Evolutionary conservation across 140 eudicot genomes (phyloP).

Genomic region (Ambrosia hybrid): DNA sequence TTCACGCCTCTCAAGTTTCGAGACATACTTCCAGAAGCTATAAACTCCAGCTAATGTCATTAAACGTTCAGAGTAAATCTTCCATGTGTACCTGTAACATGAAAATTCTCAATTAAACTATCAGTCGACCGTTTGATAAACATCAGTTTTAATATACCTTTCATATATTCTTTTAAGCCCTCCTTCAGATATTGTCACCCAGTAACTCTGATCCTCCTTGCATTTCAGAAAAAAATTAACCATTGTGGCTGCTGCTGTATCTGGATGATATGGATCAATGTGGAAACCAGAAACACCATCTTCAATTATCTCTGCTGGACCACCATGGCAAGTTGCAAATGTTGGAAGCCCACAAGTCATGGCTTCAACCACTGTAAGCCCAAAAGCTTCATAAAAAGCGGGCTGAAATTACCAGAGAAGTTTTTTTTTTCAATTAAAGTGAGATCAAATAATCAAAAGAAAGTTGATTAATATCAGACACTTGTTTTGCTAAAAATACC

Average conservation of each 20-base stretch:
- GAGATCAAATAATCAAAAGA: neutral
- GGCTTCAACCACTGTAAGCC: slow-evolving; percentile 95
- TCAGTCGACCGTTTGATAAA: neutral
- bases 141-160: slow-evolving; percentile 41
- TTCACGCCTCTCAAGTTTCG: slow-evolving; percentile 94
- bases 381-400: slow-evolving; percentile 96
- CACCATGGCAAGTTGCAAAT: slow-evolving; percentile 94
- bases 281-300: slow-evolving; percentile 87
- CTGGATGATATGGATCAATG: slow-evolving; percentile 90
- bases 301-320: slow-evolving; percentile 90
- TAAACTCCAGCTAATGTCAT: slow-evolving; percentile 93
- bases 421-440: neutral
- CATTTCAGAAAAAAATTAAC: slow-evolving; percentile 64
- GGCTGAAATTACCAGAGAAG: slow-evolving; percentile 50
- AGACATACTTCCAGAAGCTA: slow-evolving; percentile 94
- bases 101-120: slow-evolving; percentile 17
- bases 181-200: slow-evolving; percentile 69
- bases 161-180: slow-evolving; percentile 75
- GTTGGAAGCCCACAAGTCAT: slow-evolving; percentile 97
- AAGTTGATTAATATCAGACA: too few species aligned
- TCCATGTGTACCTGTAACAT: slow-evolving; percentile 87
- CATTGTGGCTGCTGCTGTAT: slow-evolving; percentile 62
- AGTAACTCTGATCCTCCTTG: slow-evolving; percentile 57
- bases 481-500: neutral
- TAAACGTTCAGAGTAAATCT: slow-evolving; percentile 83